A percentile compares a stretch with the other conserved stretches of the same genome.
Evolutionary conservation across 2,329 filamentous ascomycete species (phyloP).

Genomic region (Onygenales sp.): DNA sequence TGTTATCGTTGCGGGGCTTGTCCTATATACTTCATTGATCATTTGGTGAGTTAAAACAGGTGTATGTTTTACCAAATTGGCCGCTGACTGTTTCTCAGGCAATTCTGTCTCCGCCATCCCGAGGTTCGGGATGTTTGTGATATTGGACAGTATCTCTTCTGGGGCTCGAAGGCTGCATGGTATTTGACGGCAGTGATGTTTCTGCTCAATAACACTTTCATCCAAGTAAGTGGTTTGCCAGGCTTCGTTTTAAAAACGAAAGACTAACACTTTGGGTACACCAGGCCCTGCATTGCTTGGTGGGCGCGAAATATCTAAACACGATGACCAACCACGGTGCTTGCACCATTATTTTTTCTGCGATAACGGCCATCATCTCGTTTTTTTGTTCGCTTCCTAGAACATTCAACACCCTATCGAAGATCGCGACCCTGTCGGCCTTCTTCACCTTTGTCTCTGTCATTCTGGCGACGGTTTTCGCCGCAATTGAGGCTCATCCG

Average conservation of each 20-base stretch:
- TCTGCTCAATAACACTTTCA: constrained; percentile 87
- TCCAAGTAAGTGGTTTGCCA: constrained; percentile 46
- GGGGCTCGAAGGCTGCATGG: constrained; percentile 65
- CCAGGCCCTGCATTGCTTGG: constrained; percentile 59
- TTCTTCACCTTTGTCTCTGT: constrained; percentile 87
- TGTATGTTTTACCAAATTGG: neutral
- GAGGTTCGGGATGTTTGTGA: constrained; percentile 90
- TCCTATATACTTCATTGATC: constrained; percentile 71
- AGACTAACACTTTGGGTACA: neutral
- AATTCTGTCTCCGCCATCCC: constrained; percentile 83
- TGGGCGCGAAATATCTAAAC: constrained; percentile 80
- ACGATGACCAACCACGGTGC: constrained; percentile 66
- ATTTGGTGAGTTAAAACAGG: constrained; percentile 41
- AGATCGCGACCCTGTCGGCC: constrained; percentile 69
- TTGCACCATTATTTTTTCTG: constrained; percentile 72
- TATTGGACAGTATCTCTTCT: constrained; percentile 91
- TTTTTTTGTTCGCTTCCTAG: constrained; percentile 73
- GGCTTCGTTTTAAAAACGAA: neutral
- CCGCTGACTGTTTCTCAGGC: constrained; percentile 43
- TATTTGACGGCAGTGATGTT: constrained; percentile 73
- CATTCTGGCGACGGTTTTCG: constrained; percentile 71
- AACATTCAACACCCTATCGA: constrained; percentile 72
- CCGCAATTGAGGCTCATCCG: constrained; percentile 65
- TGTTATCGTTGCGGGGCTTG: constrained; percentile 63
- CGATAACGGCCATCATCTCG: constrained; percentile 64